Base-by-base conservation (phyloP, 2,329 filamentous ascomycete species). In the Colletotrichum sp. region DNA sequence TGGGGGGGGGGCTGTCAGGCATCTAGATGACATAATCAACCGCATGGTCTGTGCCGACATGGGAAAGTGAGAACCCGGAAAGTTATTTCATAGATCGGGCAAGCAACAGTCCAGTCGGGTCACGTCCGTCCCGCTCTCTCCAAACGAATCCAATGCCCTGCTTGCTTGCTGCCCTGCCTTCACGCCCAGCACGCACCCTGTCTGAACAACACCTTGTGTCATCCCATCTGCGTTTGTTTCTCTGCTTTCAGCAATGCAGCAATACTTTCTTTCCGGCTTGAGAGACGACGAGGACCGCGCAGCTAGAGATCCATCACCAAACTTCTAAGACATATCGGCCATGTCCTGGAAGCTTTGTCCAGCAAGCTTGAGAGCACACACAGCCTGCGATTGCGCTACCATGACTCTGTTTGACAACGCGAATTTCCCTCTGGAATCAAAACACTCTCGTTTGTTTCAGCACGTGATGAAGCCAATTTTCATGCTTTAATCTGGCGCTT, bases 21-120 rank as follows among this genome's bases (percentile, higher is more conserved):
- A 70, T 70, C 57, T 5, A 34, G 36, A 36, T 70, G 67, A 70
- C 57, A 69, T 70, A 70, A 70, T 70, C 34, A 12, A n/a, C 8
- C 36, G 2, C 67, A 8, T 57, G 64, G 64, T 69, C 55, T 27
- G 52, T 52, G 71, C 66, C 6, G 11, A 62, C 25, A 74, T 70
- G 71, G 52, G 66, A 62, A 70, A 59, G 27, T 72, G 72, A 75
- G 72, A 75, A 72, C 68, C 61, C 72, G 72, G 72, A 72, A 57
- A 75, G 72, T 44, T 67, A 72, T 63, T 71, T 59, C 71, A 71
- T 61, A 70, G 19, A 49, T 70, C 67, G 34, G 66, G 52, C 66
- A 69, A 12, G 49, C 29, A n/a, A 22, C 25, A 70, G 34, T 29
- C 36, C 69, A 71, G 36, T 55, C 63, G 63, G 63, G 63, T 22